A percentile compares a stretch with the other conserved stretches of the same genome.
Conservation (phyloP, 2,329 filamentous ascomycete species). For the Penicillium sp. region DNA sequence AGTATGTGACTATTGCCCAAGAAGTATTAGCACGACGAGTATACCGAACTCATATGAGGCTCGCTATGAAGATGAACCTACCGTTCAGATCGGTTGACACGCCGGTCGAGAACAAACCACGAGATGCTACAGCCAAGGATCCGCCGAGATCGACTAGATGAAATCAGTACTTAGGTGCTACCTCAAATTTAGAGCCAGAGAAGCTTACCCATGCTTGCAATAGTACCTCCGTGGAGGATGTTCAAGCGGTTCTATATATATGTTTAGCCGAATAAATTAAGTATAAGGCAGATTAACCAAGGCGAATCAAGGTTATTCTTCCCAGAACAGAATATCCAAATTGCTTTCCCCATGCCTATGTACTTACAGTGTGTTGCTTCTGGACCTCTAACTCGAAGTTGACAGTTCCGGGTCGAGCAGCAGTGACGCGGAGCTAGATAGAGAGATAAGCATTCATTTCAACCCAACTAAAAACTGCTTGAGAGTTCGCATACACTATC, state of each 20-base stretch:
- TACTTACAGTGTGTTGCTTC: constrained; percentile 62
- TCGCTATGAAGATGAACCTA: constrained; percentile 22
- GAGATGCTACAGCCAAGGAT: constrained; percentile 64
- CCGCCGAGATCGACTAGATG: constrained; percentile 62
- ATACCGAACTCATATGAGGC: not conserved
- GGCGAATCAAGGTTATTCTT: not conserved
- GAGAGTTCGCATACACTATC: not conserved
- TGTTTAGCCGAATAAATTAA: not conserved
- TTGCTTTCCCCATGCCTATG: not conserved
- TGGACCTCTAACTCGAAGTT: constrained; percentile 65
- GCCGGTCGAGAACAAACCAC: constrained; percentile 64
- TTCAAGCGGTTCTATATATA: constrained; percentile 59
- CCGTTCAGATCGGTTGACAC: constrained; percentile 67
- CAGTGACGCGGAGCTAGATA: constrained; percentile 59
- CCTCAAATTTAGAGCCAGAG: not conserved
- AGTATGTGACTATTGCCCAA: constrained; percentile 55
- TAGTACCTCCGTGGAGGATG: constrained; percentile 67
- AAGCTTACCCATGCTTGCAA: constrained; percentile 58
- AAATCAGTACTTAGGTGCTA: not conserved
- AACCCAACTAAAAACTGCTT: not conserved
- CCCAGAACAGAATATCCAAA: too few species aligned
- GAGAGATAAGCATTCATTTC: constrained; percentile 1
- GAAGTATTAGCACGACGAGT: not conserved
- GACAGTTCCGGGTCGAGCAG: constrained; percentile 61
- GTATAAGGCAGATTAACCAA: not conserved